Percentiles rank a stretch among this genome's conserved stretches.
phyloP scores from a whole-genome alignment of 1,139 yeast species.

The Pichia kudriavzevii region DNA sequence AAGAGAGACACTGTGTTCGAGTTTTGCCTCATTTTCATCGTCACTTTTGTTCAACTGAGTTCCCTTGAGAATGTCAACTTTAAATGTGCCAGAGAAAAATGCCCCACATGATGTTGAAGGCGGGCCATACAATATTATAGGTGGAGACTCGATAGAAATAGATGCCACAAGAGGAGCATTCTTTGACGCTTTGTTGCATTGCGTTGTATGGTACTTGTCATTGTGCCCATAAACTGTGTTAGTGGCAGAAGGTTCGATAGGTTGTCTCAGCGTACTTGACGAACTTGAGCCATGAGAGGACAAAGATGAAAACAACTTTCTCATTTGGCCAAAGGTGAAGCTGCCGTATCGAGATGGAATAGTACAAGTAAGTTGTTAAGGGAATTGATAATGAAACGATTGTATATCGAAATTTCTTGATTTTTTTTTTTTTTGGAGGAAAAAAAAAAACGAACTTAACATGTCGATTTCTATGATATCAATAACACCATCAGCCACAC shows the following conservation, averaged over 20 bases:
- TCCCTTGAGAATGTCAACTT: slow-evolving; percentile 23
- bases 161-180: slow-evolving; percentile 40
- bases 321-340: no score
- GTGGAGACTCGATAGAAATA: slow-evolving; percentile 80
- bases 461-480: no score
- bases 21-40: no score
- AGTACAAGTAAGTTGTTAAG: no score
- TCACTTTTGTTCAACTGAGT: not conserved
- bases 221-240: not conserved
- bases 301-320: slow-evolving; percentile 3
- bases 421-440: no score
- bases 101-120: slow-evolving; percentile 81
- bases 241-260: not conserved
- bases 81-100: slow-evolving; percentile 66
- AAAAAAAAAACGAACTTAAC: no score
- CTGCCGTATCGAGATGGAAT: no score
- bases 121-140: slow-evolving; percentile 74
- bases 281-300: slow-evolving; percentile 1
- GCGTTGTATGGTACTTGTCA: slow-evolving; percentile 23
- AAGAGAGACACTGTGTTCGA: not conserved
- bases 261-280: not conserved
- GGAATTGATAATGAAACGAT: no score
- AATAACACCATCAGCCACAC: no score
- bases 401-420: no score
- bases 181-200: slow-evolving; percentile 20